Base-by-base conservation (phyloP, 1,139 yeast genomes). In the Citeromyces siamensis region DNA sequence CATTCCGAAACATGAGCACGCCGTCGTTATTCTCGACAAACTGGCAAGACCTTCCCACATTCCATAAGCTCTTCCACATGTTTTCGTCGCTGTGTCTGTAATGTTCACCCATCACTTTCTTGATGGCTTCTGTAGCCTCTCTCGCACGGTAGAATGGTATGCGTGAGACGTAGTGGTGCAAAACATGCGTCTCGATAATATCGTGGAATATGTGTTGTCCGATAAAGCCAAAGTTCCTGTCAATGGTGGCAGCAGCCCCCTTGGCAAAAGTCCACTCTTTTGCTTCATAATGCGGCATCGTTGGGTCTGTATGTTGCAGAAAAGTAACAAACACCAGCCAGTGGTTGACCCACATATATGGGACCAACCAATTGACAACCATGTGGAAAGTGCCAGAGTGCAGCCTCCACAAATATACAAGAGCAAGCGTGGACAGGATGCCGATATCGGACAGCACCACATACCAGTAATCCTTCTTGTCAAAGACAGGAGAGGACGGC, bases 161-260 rank as follows among this genome's bases (percentile, higher is more conserved):
- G 59, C 94, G 69, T 8, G 88, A 77, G 40, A 79, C 80, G 57
- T 74, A 82, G 60, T 83, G 95, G 61, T 83, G 95, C 51, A 80
- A 69, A 38, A 83, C 94, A 53, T 83, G 95, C 40, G 94, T 83
- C 66, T 84, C 94, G 50, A 83, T 81, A 51, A 83, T 83, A 54
- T 82, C 94, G 58, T 83, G 95, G 74, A 83, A 80, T 48, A 82
- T 67, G 62, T 74, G 75, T 55, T 72, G 73, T 39, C 94, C 95
- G 45, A 83, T 63, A 51, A 83, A 80, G 19, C 93, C 90, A 57
- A 79, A 80, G 50, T 82, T 75, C 55, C 94, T 72, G 60, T 83
- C 94, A 47, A 83, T 75, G 41, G 94, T 83, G 43, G 88, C 79
- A 40, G 90, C 86, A 19, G 94, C 94, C 48, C 94, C 94, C 51